phyloP scores from a whole-genome alignment of 345 rosid species.

The Erucastrum elatum region DNA sequence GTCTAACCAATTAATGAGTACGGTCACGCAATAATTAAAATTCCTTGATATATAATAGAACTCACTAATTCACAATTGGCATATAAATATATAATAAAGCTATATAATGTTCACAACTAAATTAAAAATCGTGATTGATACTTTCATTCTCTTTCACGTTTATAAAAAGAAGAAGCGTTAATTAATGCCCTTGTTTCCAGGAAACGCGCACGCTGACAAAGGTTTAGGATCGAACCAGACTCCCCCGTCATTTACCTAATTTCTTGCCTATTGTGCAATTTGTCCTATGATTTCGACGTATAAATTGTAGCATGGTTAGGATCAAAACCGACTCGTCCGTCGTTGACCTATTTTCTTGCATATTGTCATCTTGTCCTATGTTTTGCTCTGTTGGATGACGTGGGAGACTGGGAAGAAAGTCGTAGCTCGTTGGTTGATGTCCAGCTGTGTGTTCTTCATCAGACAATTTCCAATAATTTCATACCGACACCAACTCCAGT shows the following conservation, averaged over 20 bases:
- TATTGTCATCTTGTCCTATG: not conserved
- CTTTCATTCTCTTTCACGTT: slow-evolving; percentile 9
- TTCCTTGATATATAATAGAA: not conserved
- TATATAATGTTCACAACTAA: slow-evolving; percentile 16
- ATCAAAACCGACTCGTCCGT: slow-evolving; percentile 11
- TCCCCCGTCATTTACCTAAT: slow-evolving; percentile 14
- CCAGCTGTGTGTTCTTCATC: slow-evolving; percentile 27
- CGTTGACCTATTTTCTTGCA: not conserved
- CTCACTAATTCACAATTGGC: not conserved
- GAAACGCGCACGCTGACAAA: slow-evolving; percentile 12
- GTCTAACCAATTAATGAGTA: slow-evolving; percentile 22
- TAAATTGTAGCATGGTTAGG: not conserved
- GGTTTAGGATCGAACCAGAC: slow-evolving; percentile 5
- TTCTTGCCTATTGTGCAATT: not conserved
- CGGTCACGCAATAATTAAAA: slow-evolving; percentile 18
- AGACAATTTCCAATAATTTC: slow-evolving; percentile 13
- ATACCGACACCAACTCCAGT: slow-evolving; percentile 25
- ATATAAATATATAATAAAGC: not conserved
- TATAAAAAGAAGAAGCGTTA: not conserved
- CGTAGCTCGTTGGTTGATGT: slow-evolving; percentile 17
- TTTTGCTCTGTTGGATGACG: not conserved
- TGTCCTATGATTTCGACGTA: not conserved
- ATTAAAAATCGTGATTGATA: not conserved
- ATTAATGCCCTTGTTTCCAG: not conserved
- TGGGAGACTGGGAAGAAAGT: not conserved